These are phyloP conservation scores for Phytophthora pini DNA, from an alignment of 352 stramenopile genomes.

Conservation along the genomic window DNA sequence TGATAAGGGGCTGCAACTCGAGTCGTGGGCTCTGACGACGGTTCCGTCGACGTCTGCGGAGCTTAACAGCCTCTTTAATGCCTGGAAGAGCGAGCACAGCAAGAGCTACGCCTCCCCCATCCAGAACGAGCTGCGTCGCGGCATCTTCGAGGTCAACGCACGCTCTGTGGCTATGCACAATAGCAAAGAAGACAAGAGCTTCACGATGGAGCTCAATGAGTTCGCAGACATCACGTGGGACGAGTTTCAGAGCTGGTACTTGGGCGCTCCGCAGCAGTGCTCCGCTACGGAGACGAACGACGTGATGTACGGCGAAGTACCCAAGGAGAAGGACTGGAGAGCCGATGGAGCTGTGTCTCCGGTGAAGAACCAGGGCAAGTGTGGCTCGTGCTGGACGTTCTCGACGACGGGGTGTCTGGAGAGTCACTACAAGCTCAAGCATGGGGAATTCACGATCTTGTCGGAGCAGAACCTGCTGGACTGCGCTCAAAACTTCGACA, in stretches of 20 bases:
- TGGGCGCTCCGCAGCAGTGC: constrained; percentile 73
- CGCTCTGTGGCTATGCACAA: constrained; percentile 74
- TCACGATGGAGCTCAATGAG: constrained; percentile 78
- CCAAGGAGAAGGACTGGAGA: constrained; percentile 95
- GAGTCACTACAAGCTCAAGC: constrained; percentile 95
- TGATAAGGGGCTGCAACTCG: constrained; percentile 37
- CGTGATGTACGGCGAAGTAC: constrained; percentile 56
- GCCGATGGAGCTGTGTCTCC: constrained; percentile 92
- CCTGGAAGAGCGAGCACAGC: constrained; percentile 53
- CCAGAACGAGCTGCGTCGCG: constrained; percentile 57
- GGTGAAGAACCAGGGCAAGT: constrained; percentile 99
- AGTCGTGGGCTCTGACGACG: constrained; percentile 48
- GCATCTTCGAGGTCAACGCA: constrained; percentile 70
- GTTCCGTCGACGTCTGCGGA: constrained; percentile 36
- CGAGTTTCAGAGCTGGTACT: constrained; percentile 78
- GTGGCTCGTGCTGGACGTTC: constrained; percentile 99
- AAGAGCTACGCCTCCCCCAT: constrained; percentile 60
- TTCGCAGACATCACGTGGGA: constrained; percentile 81
- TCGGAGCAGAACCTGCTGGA: constrained; percentile 99
- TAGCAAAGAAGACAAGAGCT: constrained; percentile 43
- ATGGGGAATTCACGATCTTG: constrained; percentile 91
- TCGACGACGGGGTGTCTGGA: constrained; percentile 98
- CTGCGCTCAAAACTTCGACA: constrained; percentile 93
- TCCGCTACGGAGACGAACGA: constrained; percentile 58
- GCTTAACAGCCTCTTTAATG: constrained; percentile 50